phyloP scores from a whole-genome alignment of 2,329 filamentous ascomycete genomes.

The Fusarium austroafricanum region DNA sequence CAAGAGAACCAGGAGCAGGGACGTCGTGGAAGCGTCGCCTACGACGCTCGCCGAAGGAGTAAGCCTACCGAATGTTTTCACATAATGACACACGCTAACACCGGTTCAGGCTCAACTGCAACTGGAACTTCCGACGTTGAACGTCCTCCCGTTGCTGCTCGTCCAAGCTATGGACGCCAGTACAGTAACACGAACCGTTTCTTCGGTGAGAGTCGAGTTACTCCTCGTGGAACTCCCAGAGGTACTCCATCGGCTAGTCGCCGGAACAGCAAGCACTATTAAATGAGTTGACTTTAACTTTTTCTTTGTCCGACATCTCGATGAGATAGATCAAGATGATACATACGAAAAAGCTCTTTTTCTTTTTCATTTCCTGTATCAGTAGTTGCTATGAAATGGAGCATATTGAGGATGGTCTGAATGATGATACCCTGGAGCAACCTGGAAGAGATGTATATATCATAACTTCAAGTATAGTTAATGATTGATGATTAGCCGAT shows the following conservation, averaged over 20 bases:
- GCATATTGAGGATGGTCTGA: background rate
- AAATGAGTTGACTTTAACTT: background rate
- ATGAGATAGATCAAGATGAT: no score
- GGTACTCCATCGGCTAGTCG: conserved; percentile 54
- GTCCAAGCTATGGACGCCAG: conserved; percentile 41
- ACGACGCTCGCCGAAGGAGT: conserved; percentile 46
- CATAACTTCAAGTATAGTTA: background rate
- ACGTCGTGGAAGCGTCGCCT: conserved; percentile 45
- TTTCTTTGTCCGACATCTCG: no score
- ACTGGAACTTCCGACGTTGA: conserved; percentile 16
- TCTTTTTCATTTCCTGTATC: no score
- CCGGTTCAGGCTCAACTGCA: conserved; percentile 40
- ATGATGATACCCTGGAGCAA: conserved; percentile 20
- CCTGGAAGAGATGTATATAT: background rate
- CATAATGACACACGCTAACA: conserved; percentile 11
- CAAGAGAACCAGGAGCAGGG: conserved; percentile 47
- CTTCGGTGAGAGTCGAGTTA: conserved; percentile 56
- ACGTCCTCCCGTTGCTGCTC: conserved; percentile 25
- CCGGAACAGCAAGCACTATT: conserved; percentile 16
- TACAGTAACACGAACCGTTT: conserved; percentile 57
- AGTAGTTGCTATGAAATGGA: background rate
- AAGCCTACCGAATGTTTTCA: conserved; percentile 14
- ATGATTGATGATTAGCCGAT: background rate
- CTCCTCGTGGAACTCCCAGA: conserved; percentile 52
- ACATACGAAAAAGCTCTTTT: no score